Base-by-base conservation (phyloP, 805 yeast genomes). In the Hermanozyma aechmeae region DNA sequence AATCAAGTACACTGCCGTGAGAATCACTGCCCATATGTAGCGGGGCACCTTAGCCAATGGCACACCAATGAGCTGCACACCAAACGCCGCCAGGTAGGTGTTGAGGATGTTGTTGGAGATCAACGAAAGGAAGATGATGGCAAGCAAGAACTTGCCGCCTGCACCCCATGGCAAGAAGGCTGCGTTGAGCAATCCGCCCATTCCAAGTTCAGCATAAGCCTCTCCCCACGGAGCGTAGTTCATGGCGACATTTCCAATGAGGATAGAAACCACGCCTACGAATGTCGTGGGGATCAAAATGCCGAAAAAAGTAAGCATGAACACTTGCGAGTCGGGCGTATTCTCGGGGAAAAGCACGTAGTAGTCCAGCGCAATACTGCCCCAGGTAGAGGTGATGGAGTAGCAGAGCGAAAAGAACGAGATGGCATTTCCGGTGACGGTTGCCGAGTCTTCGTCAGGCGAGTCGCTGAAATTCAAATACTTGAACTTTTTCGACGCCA, bases 351-450 rank as follows among this genome's bases (percentile, higher is more conserved):
- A 75, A 28, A 83, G 61, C 27, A 85, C 72, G 51, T 82, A 82
- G 51, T 85, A 85, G 53, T 85, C 96, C 0, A 87, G 67, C 0
- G 95, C 83, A 35, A 82, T 71, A 2, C 87, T 78, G 25, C 93
- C 87, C 95, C 95, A 85, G 2, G 95, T 82, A 3, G 84, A 71
- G 3, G 95, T 83, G 26, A 79, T 76, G 16, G 94, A 76, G 45
- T 81, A 82, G 25, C 77, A 65, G 31, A 83, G 61, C 1, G 85
- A 69, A 43, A 84, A 81, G 51, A 75, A 81, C 10, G 83, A 71
- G 67, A 23, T 9, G 4, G 80, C 71, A 44, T 74, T 69, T n/a
- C 93, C 93, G 29, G 63, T 61, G 4, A 70, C 53, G 0, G 81
- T 71, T 11, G 48, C 32, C 9, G 30, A 18, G 16, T 32, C 36